A percentile compares a stretch with the other conserved stretches of the same genome.
Evolutionary conservation across 140 eudicot species (phyloP).

Genomic region (Bidens hawaiensis): DNA sequence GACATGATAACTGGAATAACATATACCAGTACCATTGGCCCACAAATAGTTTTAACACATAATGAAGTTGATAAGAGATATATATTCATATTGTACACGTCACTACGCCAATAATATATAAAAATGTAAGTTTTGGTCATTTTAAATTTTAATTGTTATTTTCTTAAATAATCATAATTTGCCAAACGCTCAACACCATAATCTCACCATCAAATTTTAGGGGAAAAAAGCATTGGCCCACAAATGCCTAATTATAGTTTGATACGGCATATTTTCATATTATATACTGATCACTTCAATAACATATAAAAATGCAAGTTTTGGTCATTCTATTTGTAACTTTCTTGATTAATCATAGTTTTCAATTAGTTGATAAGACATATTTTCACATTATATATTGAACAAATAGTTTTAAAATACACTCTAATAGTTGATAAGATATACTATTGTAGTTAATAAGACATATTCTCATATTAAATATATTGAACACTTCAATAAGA

Average conservation of each 20-base stretch:
- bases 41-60: not conserved
- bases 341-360: no score
- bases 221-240: no score
- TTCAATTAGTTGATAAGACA: no score
- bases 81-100: not conserved
- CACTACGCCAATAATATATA: not conserved
- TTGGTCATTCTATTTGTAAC: no score
- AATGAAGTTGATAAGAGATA: not conserved
- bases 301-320: no score
- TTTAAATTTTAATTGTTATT: not conserved
- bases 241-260: no score
- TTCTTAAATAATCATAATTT: not conserved
- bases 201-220: no score
- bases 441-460: not conserved
- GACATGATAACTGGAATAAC: not conserved
- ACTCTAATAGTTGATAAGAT: not conserved
- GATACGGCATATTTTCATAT: no score
- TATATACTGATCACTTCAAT: no score
- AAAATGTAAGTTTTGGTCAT: not conserved
- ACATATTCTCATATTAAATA: not conserved
- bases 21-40: not conserved
- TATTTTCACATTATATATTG: no score
- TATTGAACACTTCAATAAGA: not conserved
- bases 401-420: no score
- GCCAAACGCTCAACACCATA: conserved; percentile 1